Conservation (phyloP, 495 filamentous ascomycete genomes). For the Xylaria cubensis region DNA sequence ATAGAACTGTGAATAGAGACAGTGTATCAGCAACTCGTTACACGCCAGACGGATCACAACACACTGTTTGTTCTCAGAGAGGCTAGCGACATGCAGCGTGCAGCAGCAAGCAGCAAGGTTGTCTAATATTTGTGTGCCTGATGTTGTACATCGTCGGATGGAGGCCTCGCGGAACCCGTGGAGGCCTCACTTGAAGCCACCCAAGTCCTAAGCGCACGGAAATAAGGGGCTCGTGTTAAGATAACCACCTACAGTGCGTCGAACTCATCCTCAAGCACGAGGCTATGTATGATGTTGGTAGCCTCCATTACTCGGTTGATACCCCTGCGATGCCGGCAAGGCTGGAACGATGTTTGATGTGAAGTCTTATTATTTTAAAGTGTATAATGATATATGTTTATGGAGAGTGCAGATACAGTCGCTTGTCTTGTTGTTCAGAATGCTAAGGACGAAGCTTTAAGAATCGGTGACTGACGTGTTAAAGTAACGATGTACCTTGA, state of each 20-base stretch:
- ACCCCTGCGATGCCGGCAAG: not conserved
- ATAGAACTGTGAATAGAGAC: constrained; percentile 34
- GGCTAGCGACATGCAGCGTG: constrained; percentile 1
- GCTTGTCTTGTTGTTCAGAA: not conserved
- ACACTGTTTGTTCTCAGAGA: not conserved
- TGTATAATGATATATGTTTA: not conserved
- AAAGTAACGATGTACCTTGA: not conserved
- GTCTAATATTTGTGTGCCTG: not conserved
- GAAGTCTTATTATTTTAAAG: not conserved
- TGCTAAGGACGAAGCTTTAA: not conserved
- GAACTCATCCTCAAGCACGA: constrained; percentile 54
- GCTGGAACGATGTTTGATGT: not conserved
- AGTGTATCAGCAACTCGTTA: constrained; percentile 11
- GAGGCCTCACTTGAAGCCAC: constrained; percentile 15
- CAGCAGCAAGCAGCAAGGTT: not conserved
- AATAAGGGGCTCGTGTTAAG: constrained; percentile 2
- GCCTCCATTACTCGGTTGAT: constrained; percentile 33
- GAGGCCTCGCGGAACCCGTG: not conserved
- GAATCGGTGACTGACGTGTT: not conserved
- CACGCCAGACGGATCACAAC: not conserved
- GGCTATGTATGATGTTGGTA: constrained; percentile 43
- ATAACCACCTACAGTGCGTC: constrained; percentile 51
- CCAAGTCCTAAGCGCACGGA: not conserved
- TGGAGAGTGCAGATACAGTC: not conserved
- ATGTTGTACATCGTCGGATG: not conserved